phyloP scores from a whole-genome alignment of 306 rosid species.

The Castanea sativa region DNA sequence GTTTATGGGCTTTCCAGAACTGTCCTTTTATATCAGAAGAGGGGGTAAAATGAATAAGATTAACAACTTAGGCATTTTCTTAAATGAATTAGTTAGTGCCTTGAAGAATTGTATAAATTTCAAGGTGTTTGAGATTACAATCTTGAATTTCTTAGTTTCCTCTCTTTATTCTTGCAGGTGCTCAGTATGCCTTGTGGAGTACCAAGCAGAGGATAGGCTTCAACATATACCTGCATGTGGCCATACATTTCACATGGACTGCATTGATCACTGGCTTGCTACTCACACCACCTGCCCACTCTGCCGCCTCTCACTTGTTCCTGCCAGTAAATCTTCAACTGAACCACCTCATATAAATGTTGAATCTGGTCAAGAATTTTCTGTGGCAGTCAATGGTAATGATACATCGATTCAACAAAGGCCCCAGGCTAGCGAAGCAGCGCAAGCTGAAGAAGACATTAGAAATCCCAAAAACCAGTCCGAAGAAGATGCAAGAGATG shows the following conservation, averaged over 20 bases:
- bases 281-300: constrained; percentile 89
- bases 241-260: constrained; percentile 78
- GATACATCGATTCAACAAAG: constrained; percentile 24
- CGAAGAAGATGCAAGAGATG: constrained; percentile 36
- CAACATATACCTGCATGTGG: constrained; percentile 88
- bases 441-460: constrained; percentile 23
- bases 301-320: constrained; percentile 74
- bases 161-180: constrained; percentile 47
- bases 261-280: constrained; percentile 91
- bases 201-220: constrained; percentile 77
- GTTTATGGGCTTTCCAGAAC: background rate
- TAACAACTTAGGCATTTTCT: background rate
- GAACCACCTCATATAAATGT: constrained; percentile 34
- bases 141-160: background rate
- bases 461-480: constrained; percentile 22
- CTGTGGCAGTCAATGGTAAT: constrained; percentile 23
- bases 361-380: constrained; percentile 15
- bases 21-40: background rate
- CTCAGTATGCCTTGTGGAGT: constrained; percentile 83
- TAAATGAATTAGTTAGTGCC: background rate
- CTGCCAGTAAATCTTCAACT: constrained; percentile 41
- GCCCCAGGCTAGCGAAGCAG: constrained; percentile 34
- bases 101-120: background rate
- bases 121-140: background rate
- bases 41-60: background rate